Conservation (phyloP, 192 early-diverging fungal genomes). For the Umbelopsis sp. region DNA sequence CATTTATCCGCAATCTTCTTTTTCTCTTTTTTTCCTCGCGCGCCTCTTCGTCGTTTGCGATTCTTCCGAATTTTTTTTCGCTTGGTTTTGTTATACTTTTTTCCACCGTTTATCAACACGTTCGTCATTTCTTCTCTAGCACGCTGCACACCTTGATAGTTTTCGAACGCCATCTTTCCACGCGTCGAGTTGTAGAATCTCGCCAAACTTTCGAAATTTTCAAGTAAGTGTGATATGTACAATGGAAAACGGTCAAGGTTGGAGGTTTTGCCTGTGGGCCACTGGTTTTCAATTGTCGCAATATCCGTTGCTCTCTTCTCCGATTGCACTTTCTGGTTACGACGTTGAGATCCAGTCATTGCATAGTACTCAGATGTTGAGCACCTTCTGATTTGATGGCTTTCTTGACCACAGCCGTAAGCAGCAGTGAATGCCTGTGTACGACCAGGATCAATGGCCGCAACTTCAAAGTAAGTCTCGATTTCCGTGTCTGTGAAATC, state of each 20-base stretch:
- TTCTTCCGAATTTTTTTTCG: conserved; percentile 1
- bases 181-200: background rate
- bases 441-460: too few species aligned
- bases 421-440: too few species aligned
- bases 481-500: conserved; percentile 8
- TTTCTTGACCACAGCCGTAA: too few species aligned
- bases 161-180: background rate
- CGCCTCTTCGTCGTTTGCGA: background rate
- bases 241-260: too few species aligned
- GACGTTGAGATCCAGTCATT: too few species aligned
- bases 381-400: too few species aligned
- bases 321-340: too few species aligned
- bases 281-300: too few species aligned
- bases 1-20: background rate
- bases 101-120: conserved; percentile 18
- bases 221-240: background rate
- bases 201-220: background rate
- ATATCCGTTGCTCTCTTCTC: too few species aligned
- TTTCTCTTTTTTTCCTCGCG: background rate
- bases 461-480: conserved; percentile 1
- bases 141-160: conserved; percentile 21
- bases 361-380: too few species aligned
- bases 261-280: too few species aligned
- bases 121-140: conserved; percentile 11
- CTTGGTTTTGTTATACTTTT: conserved; percentile 13